Base-by-base conservation (phyloP, 225 moss, liverwort and hornwort species). In the Sphagnum tenellum region DNA sequence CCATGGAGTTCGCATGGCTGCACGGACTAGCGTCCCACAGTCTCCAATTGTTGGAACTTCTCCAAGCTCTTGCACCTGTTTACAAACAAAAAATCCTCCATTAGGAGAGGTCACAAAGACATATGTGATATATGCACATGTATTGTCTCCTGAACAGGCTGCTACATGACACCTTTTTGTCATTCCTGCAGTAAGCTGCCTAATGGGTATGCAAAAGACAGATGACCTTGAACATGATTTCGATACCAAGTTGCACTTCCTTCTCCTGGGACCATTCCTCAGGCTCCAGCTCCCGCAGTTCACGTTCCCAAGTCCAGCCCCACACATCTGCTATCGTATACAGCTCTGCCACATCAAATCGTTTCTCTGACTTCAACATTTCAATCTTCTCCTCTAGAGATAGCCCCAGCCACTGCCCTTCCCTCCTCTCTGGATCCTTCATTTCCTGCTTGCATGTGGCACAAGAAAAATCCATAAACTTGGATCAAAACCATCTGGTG, bases 271-370 rank as follows among this genome's bases (percentile, higher is more conserved):
- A 83, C 96, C 96, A 98, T n/a, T 70, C 85, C 67, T 90, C 81
- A 52, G 96, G 96, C 73, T 78, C 77, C 70, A 70, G 81, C 52
- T 83, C 87, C 61, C 82, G 82, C 63, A 90, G 76, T 69, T 93
- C 90, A 66, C 81, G 88, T 72, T 98, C 96, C 96, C 96, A 98
- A 45, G 86, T 87, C 96, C 96, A 98, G 61, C 83, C 87, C 96
- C 96, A 98, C 12, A 93, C 96, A 79, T 98, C 96, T 59, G 85
- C 88, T 79, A 98, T 83, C 3, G 96, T 98, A 63, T 93, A 98
- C 2, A 98, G 72, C 47, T 93, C 96, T 29, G 78, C 74, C 14
- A 82, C 90, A 73, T 90, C 89, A 59, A 98, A 4, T 55, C 79
- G 74, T 70, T 83, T 89, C 57, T 93, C 93, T 10, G 47, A 59